A percentile compares a stretch with the other conserved stretches of the same genome.
These are phyloP conservation scores for Aspergillus piperis DNA, from an alignment of 2,329 filamentous ascomycete genomes.

Conservation along the genomic window DNA sequence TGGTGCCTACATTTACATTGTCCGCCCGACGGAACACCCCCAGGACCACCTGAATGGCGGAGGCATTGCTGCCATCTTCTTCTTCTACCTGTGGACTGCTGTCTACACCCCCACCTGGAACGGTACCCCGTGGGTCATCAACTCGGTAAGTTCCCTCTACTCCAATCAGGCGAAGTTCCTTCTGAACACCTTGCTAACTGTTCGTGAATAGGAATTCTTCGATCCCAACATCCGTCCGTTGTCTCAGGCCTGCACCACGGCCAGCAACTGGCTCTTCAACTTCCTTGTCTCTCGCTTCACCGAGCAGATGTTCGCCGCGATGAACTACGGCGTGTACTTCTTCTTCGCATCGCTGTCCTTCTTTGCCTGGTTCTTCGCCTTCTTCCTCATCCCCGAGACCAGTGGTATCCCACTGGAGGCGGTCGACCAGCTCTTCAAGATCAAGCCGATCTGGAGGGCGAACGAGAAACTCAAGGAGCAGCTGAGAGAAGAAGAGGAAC, in stretches of 20 bases:
- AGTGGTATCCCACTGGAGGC: conserved; percentile 66
- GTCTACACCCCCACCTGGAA: conserved; percentile 75
- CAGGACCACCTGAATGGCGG: conserved; percentile 25
- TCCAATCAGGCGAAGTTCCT: not conserved
- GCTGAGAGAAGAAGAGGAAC: conserved; percentile 38
- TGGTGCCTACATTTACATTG: conserved; percentile 37
- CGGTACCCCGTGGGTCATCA: conserved; percentile 74
- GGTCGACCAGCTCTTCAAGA: conserved; percentile 63
- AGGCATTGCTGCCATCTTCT: conserved; percentile 53
- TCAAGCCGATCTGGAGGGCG: conserved; percentile 39
- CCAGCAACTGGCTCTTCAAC: conserved; percentile 40
- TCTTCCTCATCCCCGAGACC: conserved; percentile 66
- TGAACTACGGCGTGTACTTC: conserved; percentile 66
- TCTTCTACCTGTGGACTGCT: conserved; percentile 74
- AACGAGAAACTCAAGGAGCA: conserved; percentile 32
- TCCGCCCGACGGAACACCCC: conserved; percentile 32
- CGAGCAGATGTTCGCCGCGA: conserved; percentile 43
- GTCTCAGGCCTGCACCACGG: conserved; percentile 66
- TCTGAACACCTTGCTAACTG: conserved; percentile 11
- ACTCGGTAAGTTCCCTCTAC: conserved; percentile 45
- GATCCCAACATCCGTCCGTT: conserved; percentile 68
- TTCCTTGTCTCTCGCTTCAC: conserved; percentile 41
- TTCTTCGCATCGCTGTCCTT: conserved; percentile 68
- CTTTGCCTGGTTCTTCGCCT: conserved; percentile 60
- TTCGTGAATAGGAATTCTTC: conserved; percentile 61